phyloP scores from a whole-genome alignment of 495 filamentous ascomycete genomes.

The Aspergillus haitiensis region DNA sequence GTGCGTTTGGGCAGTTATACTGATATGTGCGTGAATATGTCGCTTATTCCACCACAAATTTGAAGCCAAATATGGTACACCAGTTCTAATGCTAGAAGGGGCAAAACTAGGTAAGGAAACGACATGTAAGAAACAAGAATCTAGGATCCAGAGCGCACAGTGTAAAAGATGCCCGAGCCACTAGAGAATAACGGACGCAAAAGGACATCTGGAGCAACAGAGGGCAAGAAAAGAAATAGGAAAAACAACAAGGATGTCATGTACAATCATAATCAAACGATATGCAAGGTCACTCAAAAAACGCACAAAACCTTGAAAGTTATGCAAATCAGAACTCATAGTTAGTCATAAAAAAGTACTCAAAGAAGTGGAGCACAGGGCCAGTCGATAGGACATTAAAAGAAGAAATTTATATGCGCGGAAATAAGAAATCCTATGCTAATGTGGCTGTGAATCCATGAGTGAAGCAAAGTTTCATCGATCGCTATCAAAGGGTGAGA shows the following conservation, averaged over 20 bases:
- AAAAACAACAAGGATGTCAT: neutral
- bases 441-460: neutral
- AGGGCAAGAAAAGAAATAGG: slow-evolving; percentile 17
- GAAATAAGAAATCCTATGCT: neutral
- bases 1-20: neutral
- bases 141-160: slow-evolving; percentile 10
- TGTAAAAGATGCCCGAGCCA: slow-evolving; percentile 18
- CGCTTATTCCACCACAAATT: slow-evolving; percentile 11
- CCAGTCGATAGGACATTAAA: slow-evolving; percentile 17
- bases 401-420: neutral
- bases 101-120: slow-evolving; percentile 20
- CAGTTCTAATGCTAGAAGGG: slow-evolving; percentile 35
- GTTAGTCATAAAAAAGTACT: slow-evolving; percentile 20
- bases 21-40: slow-evolving; percentile 7
- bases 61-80: slow-evolving; percentile 39
- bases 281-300: slow-evolving; percentile 28
- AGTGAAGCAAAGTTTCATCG: neutral
- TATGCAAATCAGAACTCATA: slow-evolving; percentile 24
- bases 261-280: slow-evolving; percentile 32
- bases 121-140: slow-evolving; percentile 25
- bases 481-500: neutral
- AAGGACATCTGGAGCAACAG: neutral
- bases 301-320: slow-evolving; percentile 9
- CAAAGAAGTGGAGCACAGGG: slow-evolving; percentile 15
- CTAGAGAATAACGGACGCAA: neutral